A percentile compares a stretch with the other conserved stretches of the same genome.
Evolutionary conservation across 768 basidiomycete species (phyloP).

Genomic region (Pleurotus tuoliensis): DNA sequence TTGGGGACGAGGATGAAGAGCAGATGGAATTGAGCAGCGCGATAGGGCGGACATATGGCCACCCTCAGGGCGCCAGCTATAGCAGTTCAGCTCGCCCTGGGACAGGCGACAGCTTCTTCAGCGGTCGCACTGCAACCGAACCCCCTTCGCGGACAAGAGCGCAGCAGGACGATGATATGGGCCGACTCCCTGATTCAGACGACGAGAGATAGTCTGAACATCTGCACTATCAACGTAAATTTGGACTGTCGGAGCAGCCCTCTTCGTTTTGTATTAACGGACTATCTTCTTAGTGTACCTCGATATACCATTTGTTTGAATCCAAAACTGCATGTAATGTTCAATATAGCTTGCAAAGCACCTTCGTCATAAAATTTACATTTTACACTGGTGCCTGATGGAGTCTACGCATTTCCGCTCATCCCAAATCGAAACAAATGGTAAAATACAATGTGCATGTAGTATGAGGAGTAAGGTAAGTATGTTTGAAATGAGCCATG

Average conservation of each 20-base stretch:
- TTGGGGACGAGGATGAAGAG: slow-evolving; percentile 6
- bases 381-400: too few species aligned
- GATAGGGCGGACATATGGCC: background rate
- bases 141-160: background rate
- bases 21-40: background rate
- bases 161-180: background rate
- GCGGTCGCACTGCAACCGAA: background rate
- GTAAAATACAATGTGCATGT: too few species aligned
- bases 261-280: background rate
- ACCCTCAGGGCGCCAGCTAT: background rate
- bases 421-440: too few species aligned
- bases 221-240: background rate
- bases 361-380: too few species aligned
- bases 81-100: background rate
- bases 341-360: too few species aligned
- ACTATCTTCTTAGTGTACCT: too few species aligned
- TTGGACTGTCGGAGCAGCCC: background rate
- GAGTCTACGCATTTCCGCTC: too few species aligned
- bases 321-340: too few species aligned
- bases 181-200: slow-evolving; percentile 4
- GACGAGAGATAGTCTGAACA: background rate
- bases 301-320: too few species aligned
- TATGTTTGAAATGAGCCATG: too few species aligned
- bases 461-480: too few species aligned
- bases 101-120: background rate